phyloP scores from a whole-genome alignment of 192 early-diverging fungal genomes.

The Linnemannia schmuckeri region DNA sequence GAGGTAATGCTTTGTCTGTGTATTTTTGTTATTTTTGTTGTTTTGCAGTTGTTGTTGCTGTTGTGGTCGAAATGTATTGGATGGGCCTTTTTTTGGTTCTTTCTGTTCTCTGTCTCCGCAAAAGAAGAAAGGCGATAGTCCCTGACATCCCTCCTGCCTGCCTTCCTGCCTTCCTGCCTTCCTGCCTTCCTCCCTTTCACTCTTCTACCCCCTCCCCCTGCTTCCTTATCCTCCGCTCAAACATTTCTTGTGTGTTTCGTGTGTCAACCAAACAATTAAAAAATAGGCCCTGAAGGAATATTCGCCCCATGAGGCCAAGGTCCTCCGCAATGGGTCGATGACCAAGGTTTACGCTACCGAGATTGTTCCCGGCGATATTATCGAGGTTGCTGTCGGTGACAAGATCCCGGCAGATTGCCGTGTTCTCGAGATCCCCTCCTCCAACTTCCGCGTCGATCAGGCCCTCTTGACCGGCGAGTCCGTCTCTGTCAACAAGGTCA shows the following conservation, averaged over 20 bases:
- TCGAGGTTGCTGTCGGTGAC: constrained; percentile 92
- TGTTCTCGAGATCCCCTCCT: constrained; percentile 82
- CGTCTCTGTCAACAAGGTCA: constrained; percentile 89
- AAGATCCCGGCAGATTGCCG: constrained; percentile 97
- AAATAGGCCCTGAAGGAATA: constrained; percentile 91
- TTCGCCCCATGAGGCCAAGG: constrained; percentile 95
- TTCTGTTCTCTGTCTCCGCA: background rate
- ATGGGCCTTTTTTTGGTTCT: background rate
- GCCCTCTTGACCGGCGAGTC: constrained; percentile 97
- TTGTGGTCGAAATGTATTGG: background rate
- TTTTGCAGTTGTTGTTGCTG: background rate
- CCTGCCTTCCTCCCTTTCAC: too few species aligned
- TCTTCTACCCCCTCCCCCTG: background rate
- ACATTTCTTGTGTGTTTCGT: background rate
- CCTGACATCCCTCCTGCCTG: too few species aligned
- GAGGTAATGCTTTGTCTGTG: constrained; percentile 66
- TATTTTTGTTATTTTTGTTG: constrained; percentile 8
- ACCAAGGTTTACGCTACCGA: constrained; percentile 79
- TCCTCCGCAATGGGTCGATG: constrained; percentile 81
- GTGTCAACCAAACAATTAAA: background rate
- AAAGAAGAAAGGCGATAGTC: background rate
- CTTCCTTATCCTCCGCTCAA: background rate
- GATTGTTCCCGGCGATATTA: constrained; percentile 98
- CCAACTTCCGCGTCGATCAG: constrained; percentile 94
- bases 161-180: too few species aligned